Percentiles rank a stretch among this genome's conserved stretches.
phyloP scores from a whole-genome alignment of 345 rosid species.

The Excoecaria cochinchinensis region DNA sequence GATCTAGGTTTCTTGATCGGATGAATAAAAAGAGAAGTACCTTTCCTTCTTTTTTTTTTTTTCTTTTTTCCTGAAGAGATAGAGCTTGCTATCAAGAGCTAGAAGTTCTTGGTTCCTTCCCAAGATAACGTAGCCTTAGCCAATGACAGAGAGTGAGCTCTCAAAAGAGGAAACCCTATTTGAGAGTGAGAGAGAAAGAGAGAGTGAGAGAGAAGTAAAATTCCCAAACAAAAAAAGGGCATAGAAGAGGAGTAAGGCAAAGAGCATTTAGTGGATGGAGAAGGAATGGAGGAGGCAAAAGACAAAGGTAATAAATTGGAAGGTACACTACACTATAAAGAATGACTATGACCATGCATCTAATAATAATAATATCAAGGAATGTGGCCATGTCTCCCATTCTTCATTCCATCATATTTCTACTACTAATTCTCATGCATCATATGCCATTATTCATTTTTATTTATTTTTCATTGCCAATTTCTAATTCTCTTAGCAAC shows the following conservation, averaged over 20 bases:
- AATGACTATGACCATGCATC: constrained; percentile 72
- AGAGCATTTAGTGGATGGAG: constrained; percentile 52
- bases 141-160: constrained; percentile 16
- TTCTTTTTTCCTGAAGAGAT: constrained; percentile 14
- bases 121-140: constrained; percentile 29
- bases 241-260: constrained; percentile 34
- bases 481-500: background rate
- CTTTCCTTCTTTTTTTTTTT: constrained; percentile 22
- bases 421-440: constrained; percentile 34
- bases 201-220: background rate
- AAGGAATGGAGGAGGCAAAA: constrained; percentile 54
- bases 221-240: constrained; percentile 21
- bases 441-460: background rate
- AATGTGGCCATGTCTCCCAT: constrained; percentile 60
- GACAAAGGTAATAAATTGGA: constrained; percentile 67
- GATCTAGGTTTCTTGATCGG: constrained; percentile 39
- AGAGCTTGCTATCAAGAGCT: constrained; percentile 23
- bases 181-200: background rate
- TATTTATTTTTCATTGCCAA: background rate
- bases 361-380: constrained; percentile 62
- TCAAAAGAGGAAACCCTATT: constrained; percentile 46
- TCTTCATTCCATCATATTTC: constrained; percentile 28
- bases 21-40: constrained; percentile 34
- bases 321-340: constrained; percentile 49
- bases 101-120: constrained; percentile 29